Evolutionary conservation across 257 asterid species (phyloP).

Genomic region (Anisodus tanguticus): DNA sequence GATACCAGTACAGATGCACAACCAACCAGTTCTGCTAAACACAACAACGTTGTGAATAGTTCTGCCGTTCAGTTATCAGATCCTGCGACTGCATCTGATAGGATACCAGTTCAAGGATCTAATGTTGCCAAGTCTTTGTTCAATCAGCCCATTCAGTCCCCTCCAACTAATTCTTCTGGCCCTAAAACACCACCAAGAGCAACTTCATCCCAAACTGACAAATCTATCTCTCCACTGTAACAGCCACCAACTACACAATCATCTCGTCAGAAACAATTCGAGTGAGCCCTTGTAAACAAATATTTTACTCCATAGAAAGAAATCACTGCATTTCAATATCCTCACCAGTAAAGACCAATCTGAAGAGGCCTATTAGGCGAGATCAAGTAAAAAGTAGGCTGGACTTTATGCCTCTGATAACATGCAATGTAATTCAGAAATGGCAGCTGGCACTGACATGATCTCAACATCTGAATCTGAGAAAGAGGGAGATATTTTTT

Average conservation of each 20-base stretch:
- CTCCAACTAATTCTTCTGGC: constrained; percentile 60
- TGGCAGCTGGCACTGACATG: constrained; percentile 48
- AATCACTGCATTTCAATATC: constrained; percentile 62
- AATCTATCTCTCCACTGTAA: constrained; percentile 56
- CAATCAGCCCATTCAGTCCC: constrained; percentile 62
- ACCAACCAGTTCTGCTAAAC: constrained; percentile 44
- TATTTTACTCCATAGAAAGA: constrained; percentile 74
- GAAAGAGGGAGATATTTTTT: constrained; percentile 63
- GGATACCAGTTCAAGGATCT: constrained; percentile 59
- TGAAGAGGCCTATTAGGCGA: constrained; percentile 54
- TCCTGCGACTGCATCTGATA: constrained; percentile 34
- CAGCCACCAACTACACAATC: constrained; percentile 77
- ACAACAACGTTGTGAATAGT: constrained; percentile 32
- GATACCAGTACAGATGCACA: constrained; percentile 42
- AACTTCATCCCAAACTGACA: constrained; percentile 69
- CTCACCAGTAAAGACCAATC: constrained; percentile 68
- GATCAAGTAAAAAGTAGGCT: constrained; percentile 87
- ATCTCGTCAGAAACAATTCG: constrained; percentile 79
- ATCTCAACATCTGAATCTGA: constrained; percentile 69
- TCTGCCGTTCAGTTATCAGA: constrained; percentile 42
- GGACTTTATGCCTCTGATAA: constrained; percentile 65
- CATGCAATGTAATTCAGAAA: constrained; percentile 51
- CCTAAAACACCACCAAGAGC: constrained; percentile 83
- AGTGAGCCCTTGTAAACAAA: constrained; percentile 80
- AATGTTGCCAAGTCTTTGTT: constrained; percentile 80